phyloP scores from a whole-genome alignment of 805 yeast genomes.

The Blastobotrys attinorum region DNA sequence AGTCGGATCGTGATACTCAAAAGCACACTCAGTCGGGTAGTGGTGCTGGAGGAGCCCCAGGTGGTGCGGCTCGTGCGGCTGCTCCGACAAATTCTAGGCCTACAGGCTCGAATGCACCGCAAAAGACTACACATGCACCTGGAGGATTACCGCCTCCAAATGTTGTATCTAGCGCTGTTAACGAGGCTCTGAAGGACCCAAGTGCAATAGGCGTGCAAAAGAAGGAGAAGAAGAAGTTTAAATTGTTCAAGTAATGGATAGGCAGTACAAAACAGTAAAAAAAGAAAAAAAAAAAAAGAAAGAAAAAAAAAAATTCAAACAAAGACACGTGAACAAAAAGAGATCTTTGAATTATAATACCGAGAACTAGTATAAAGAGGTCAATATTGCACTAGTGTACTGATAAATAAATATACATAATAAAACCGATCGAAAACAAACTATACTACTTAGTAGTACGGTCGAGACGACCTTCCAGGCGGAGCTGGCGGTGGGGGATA shows the following conservation, averaged over 20 bases:
- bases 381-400: too few relatives aligned
- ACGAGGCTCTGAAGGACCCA: conserved; percentile 1
- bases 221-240: conserved; percentile 13
- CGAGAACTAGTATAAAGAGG: too few relatives aligned
- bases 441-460: too few relatives aligned
- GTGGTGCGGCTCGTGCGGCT: background rate
- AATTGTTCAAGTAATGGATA: conserved; percentile 9
- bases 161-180: background rate
- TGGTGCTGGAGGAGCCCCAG: conserved; percentile 1
- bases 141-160: background rate
- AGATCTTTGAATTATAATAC: too few relatives aligned
- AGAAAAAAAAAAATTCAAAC: background rate
- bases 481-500: too few relatives aligned
- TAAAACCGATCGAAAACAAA: too few relatives aligned
- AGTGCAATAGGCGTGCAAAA: conserved; percentile 1
- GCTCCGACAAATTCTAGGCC: background rate
- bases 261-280: too few relatives aligned
- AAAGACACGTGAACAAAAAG: too few relatives aligned
- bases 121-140: conserved; percentile 1
- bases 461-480: too few relatives aligned
- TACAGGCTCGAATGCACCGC: conserved; percentile 3
- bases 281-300: too few relatives aligned
- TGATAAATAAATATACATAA: too few relatives aligned
- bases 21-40: conserved; percentile 5
- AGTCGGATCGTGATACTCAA: conserved; percentile 21